Conservation (phyloP, 1,284 basidiomycete species). For the Singerocomus rubriflavus region DNA sequence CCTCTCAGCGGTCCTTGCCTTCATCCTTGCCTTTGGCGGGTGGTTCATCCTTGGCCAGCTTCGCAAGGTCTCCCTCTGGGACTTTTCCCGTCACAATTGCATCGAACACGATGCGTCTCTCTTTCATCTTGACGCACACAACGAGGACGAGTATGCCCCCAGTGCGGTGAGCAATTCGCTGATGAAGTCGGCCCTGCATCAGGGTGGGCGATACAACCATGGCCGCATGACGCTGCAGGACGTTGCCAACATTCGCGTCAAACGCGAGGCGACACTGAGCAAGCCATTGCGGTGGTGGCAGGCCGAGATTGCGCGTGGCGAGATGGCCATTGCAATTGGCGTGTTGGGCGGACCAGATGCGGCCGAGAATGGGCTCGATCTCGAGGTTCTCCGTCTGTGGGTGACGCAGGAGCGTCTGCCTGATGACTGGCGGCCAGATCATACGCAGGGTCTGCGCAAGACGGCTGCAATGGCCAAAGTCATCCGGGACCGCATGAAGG, state of each 20-base stretch:
- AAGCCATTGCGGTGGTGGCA: slow-evolving; percentile 42
- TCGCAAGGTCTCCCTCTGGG: slow-evolving; percentile 35
- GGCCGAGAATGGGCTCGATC: slow-evolving; percentile 38
- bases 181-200: slow-evolving; percentile 21
- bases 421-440: slow-evolving; percentile 48
- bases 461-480: slow-evolving; percentile 26
- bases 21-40: slow-evolving; percentile 30
- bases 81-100: slow-evolving; percentile 43
- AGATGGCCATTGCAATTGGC: slow-evolving; percentile 58
- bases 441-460: slow-evolving; percentile 42
- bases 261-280: slow-evolving; percentile 40
- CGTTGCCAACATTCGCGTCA: slow-evolving; percentile 44
- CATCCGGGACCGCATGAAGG: slow-evolving; percentile 29
- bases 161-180: slow-evolving; percentile 20
- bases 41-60: slow-evolving; percentile 31
- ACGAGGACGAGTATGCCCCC: slow-evolving; percentile 33
- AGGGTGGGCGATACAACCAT: slow-evolving; percentile 17
- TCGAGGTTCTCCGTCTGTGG: slow-evolving; percentile 48
- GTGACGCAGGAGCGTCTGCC: slow-evolving; percentile 51
- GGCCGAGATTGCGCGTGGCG: slow-evolving; percentile 60
- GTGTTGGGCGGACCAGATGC: slow-evolving; percentile 33
- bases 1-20: slow-evolving; percentile 34
- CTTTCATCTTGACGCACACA: slow-evolving; percentile 39
- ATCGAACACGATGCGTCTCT: slow-evolving; percentile 30
- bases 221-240: slow-evolving; percentile 34